phyloP scores from a whole-genome alignment of 108 stramenopile genomes.

The Skeletonema grethae region DNA sequence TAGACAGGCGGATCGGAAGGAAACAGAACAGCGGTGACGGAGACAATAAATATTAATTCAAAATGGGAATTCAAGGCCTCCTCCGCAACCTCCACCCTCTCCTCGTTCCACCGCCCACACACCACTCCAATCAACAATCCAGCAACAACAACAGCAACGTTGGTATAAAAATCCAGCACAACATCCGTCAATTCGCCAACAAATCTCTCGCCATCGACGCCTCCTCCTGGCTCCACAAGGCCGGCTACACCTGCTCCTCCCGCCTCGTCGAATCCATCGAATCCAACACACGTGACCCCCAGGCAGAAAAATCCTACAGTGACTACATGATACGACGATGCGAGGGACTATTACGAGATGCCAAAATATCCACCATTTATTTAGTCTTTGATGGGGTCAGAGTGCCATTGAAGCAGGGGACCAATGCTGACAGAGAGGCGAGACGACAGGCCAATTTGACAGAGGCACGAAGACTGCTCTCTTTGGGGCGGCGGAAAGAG shows the following conservation, averaged over 20 bases:
- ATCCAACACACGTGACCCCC: constrained; percentile 41
- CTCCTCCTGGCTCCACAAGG: constrained; percentile 86
- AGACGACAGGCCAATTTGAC: constrained; percentile 57
- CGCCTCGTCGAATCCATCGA: constrained; percentile 72
- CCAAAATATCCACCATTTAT: constrained; percentile 54
- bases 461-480: constrained; percentile 61
- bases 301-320: constrained; percentile 53
- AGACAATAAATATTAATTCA: too few species aligned
- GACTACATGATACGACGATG: constrained; percentile 71
- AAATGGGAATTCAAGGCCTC: constrained; percentile 85
- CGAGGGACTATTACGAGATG: constrained; percentile 56
- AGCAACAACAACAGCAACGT: constrained; percentile 1
- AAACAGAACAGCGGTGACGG: too few species aligned
- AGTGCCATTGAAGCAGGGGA: constrained; percentile 78
- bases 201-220: constrained; percentile 79
- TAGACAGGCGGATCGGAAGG: too few species aligned
- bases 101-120: constrained; percentile 40
- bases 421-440: constrained; percentile 68
- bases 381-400: constrained; percentile 87
- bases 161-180: constrained; percentile 33
- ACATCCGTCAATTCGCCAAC: constrained; percentile 64
- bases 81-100: constrained; percentile 66
- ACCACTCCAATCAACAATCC: constrained; percentile 14
- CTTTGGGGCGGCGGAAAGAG: constrained; percentile 48
- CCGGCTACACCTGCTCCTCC: constrained; percentile 80